Base-by-base conservation (phyloP, 2,329 filamentous ascomycete species). In the Microdochium nivale region DNA sequence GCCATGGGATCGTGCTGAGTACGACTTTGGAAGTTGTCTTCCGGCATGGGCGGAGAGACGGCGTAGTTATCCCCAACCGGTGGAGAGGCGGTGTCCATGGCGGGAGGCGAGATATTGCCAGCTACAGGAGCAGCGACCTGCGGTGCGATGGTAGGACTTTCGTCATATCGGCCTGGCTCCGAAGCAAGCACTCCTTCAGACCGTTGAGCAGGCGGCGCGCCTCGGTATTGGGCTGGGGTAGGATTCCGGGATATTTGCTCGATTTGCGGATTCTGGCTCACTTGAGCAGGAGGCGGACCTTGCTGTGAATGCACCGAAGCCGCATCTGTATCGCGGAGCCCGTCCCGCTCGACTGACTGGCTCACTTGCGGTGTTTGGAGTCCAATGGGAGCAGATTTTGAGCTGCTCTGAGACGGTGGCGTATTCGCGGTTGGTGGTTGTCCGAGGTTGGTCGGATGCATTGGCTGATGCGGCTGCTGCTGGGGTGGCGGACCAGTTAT, bases 1-100 rank as follows among this genome's bases (percentile, higher is more conserved):
- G 46, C 54, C 50, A 62, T 55, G 11, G 56, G 52, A 2, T 55
- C 56, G 13, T 51, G 54, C 14, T 54, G 58, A 14, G 40, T 49
- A 2, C 56, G 54, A 19, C 51, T 54, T 19, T 50, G 55, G 48
- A 5, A 16, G 33, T 19, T 23, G 9, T 44, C 40, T 19, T 44
- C 40, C 9, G 40, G 40, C 40, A 44, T 19, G 13, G 40, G 40
- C 16, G 40, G 40, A 44, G 40, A 44, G 16, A 44, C 40, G 19
- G 16, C 23, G 21, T 44, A 44, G n/a, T 16, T 19, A 7, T 16
- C 7, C 16, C 23, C 40, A 5, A 23, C 40, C 8, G 40, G 40
- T 13, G 40, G 40, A 16, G 40, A 44, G 40, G 10, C 23, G 19
- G 10, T 21, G 13, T 19, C 19, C 13, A 21, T 5, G 4, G 40